phyloP scores from a whole-genome alignment of 2,329 filamentous ascomycete genomes.

The Mycogone perniciosa region DNA sequence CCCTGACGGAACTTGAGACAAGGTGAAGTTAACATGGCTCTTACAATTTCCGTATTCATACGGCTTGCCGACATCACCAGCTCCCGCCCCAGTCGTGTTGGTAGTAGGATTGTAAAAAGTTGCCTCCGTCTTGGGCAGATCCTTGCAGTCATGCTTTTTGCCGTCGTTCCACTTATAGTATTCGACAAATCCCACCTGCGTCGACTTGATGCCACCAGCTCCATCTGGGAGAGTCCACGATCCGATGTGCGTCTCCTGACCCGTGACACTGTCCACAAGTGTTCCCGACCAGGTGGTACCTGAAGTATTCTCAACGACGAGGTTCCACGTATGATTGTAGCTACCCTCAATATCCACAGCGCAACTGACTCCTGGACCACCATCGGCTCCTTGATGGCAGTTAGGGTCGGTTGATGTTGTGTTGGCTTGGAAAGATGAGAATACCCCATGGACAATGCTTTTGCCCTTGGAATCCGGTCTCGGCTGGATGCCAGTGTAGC shows the following conservation, averaged over 20 bases:
- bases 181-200: constrained; percentile 18
- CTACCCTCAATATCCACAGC: constrained; percentile 12
- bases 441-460: constrained; percentile 16
- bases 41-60: constrained; percentile 18
- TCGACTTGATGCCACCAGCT: constrained; percentile 12
- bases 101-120: not conserved
- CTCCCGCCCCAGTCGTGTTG: constrained; percentile 10
- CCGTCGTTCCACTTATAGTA: constrained; percentile 18
- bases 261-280: constrained; percentile 14
- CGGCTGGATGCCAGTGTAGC: constrained; percentile 19
- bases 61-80: constrained; percentile 11
- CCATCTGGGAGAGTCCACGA: constrained; percentile 16
- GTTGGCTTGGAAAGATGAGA: constrained; percentile 17
- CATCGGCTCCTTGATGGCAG: constrained; percentile 22
- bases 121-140: constrained; percentile 11
- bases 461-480: constrained; percentile 11
- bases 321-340: constrained; percentile 18
- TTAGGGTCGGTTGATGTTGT: constrained; percentile 14
- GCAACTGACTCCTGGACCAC: constrained; percentile 21
- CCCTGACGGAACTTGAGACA: not conserved
- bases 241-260: constrained; percentile 13
- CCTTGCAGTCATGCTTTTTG: constrained; percentile 11
- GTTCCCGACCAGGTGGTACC: constrained; percentile 20
- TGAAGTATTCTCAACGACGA: constrained; percentile 14
- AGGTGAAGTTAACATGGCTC: constrained; percentile 10